Evolutionary conservation across 2,329 filamentous ascomycete genomes (phyloP).

Genomic region (Metarhizium brunneum): DNA sequence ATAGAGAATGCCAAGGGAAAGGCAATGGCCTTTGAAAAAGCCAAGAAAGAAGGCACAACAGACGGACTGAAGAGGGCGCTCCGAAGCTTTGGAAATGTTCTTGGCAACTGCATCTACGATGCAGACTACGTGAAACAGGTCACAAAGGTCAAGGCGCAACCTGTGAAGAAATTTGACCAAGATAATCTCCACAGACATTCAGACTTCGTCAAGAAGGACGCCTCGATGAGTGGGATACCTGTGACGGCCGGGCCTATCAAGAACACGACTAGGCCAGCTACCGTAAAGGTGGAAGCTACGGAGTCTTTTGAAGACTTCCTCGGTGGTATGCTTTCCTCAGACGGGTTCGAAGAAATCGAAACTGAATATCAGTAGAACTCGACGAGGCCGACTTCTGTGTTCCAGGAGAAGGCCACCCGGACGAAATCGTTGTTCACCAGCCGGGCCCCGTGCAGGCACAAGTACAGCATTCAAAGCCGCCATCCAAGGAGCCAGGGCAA

Average conservation of each 20-base stretch:
- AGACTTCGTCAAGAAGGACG: slow-evolving; percentile 59
- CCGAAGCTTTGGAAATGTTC: slow-evolving; percentile 86
- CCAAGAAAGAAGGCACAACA: slow-evolving; percentile 95
- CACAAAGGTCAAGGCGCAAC: slow-evolving; percentile 75
- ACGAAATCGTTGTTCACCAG: slow-evolving; percentile 57
- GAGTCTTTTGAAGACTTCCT: slow-evolving; percentile 45
- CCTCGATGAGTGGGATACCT: slow-evolving; percentile 16
- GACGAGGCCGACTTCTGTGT: slow-evolving; percentile 71
- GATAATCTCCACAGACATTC: slow-evolving; percentile 73
- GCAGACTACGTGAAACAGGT: slow-evolving; percentile 87
- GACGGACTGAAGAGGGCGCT: slow-evolving; percentile 86
- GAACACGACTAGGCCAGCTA: slow-evolving; percentile 3
- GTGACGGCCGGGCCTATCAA: slow-evolving; percentile 1
- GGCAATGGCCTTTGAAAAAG: slow-evolving; percentile 93
- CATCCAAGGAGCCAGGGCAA: slow-evolving; percentile 8
- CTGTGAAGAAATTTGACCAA: slow-evolving; percentile 64
- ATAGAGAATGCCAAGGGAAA: slow-evolving; percentile 96
- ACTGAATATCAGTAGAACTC: slow-evolving; percentile 46
- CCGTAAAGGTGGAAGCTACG: slow-evolving; percentile 20
- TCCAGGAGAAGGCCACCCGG: slow-evolving; percentile 59
- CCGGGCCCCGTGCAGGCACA: slow-evolving; percentile 13
- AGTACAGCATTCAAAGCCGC: slow-evolving; percentile 9
- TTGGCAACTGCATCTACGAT: slow-evolving; percentile 98
- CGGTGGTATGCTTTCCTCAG: slow-evolving; percentile 34
- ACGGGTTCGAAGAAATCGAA: slow-evolving; percentile 27